These are phyloP conservation scores for Xylaria digitata DNA, from an alignment of 2,329 filamentous ascomycete species.

Conservation along the genomic window DNA sequence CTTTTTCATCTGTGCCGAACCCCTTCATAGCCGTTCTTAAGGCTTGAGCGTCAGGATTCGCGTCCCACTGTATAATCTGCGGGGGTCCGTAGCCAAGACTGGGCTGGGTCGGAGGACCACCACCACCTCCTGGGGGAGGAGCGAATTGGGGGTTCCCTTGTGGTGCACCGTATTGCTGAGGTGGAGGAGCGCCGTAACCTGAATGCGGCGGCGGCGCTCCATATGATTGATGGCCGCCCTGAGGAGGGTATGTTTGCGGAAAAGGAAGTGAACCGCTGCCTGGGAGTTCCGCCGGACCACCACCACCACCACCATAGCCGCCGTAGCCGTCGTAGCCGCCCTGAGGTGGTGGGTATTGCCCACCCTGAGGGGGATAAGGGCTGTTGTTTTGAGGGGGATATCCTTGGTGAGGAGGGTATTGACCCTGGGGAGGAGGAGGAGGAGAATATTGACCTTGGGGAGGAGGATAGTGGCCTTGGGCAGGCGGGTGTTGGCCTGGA, in stretches of 20 bases:
- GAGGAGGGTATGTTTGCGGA: conserved; percentile 46
- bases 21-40: conserved; percentile 91
- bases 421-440: conserved; percentile 42
- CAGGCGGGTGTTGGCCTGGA: too few relatives aligned
- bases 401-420: conserved; percentile 41
- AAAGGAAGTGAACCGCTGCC: conserved; percentile 45
- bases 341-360: conserved; percentile 51
- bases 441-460: conserved; percentile 26
- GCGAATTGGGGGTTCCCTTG: conserved; percentile 49
- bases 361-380: conserved; percentile 46
- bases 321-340: conserved; percentile 47
- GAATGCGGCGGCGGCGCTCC: conserved; percentile 49
- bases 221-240: conserved; percentile 45
- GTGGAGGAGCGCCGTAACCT: conserved; percentile 54
- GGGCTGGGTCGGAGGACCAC: conserved; percentile 68
- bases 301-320: conserved; percentile 11
- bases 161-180: conserved; percentile 55
- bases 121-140: conserved; percentile 42
- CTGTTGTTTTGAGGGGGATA: conserved; percentile 45
- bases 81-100: conserved; percentile 80
- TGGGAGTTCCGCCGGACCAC: conserved; percentile 42
- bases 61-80: conserved; percentile 77
- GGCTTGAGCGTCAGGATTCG: conserved; percentile 73
- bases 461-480: conserved; percentile 42
- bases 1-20: conserved; percentile 87